Evolutionary conservation across 345 rosid genomes (phyloP).

Genomic region (Camelina sativa): DNA sequence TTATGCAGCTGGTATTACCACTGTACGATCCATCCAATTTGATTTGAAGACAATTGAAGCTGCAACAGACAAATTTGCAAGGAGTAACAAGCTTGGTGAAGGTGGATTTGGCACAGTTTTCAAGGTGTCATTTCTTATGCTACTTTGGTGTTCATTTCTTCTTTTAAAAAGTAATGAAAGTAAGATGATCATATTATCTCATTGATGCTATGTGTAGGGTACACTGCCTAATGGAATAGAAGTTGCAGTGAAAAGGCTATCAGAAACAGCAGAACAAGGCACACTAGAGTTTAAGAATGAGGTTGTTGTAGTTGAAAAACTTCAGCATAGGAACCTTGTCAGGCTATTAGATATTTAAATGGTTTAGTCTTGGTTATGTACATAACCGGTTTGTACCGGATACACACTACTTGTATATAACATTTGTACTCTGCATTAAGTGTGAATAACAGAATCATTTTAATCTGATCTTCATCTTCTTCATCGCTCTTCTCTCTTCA

Average conservation of each 20-base stretch:
- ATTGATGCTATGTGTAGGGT: neutral
- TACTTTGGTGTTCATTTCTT: neutral
- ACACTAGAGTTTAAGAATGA: slow-evolving; percentile 3
- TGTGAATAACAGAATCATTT: too few relatives aligned
- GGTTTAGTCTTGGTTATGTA: too few relatives aligned
- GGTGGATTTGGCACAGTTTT: slow-evolving; percentile 72
- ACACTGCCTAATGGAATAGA: neutral
- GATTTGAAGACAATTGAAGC: slow-evolving; percentile 47
- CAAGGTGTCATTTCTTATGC: slow-evolving; percentile 44
- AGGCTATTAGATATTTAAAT: too few relatives aligned
- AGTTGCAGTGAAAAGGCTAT: slow-evolving; percentile 5
- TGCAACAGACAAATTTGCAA: slow-evolving; percentile 56
- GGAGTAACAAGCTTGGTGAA: slow-evolving; percentile 54
- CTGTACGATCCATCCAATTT: slow-evolving; percentile 46
- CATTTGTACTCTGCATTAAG: too few relatives aligned
- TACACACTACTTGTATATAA: too few relatives aligned
- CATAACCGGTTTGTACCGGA: too few relatives aligned
- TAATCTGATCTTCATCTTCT: too few relatives aligned
- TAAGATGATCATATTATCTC: neutral
- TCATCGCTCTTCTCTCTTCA: too few relatives aligned
- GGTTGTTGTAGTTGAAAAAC: neutral
- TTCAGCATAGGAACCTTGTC: slow-evolving; percentile 8
- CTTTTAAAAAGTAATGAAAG: neutral
- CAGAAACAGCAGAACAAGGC: neutral
- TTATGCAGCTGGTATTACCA: neutral